Base-by-base conservation (phyloP, 176 grass and related monocot genomes). In the Microstegium vimineum region DNA sequence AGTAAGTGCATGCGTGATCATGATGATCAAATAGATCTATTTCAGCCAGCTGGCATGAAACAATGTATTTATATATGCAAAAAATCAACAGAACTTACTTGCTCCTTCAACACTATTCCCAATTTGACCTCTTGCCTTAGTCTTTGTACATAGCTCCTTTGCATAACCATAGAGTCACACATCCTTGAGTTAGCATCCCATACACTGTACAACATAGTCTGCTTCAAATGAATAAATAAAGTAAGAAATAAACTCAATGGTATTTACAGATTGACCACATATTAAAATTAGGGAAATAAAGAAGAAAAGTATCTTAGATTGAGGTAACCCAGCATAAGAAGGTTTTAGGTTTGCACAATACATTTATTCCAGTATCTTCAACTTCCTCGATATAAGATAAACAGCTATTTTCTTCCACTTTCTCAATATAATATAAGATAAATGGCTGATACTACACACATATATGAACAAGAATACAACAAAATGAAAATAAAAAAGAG, bases 181-280 rank as follows among this genome's bases (percentile, higher is more conserved):
- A 94, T 72, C 61, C 82, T 79, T 74, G 90, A 89, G 51, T 89
- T 80, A 74, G 59, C 73, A 92, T 88, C 80, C 90, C 88, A 92
- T 69, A 87, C 88, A 76, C 83, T 88, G 86, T 89, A 89, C 72
- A 97, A 83, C 77, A 87, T 90, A 74, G 81, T 89, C 94, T 97
- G 92, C 68, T 89, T 87, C 78, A 81, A 87, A 83, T 60, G 63
- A 93, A 89, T 31, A 82, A 80, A 76, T 47, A n/a, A 87, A 84
- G 81, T 76, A 87, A 82, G 78, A 66, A 73, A 74, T 35, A 13
- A 79, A 74, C 22, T 46, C 37, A 85, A 85, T 72, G 15, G 81
- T 83, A 66, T 62, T 59, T 72, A 52, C 6, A 4, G 3, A 47
- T 83, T 68, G 45, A 79, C 17, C 18, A 60, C 42, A 69, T 42